These are phyloP conservation scores for Narthecium ossifragum DNA, from an alignment of 106 monocot species.

Conservation along the genomic window DNA sequence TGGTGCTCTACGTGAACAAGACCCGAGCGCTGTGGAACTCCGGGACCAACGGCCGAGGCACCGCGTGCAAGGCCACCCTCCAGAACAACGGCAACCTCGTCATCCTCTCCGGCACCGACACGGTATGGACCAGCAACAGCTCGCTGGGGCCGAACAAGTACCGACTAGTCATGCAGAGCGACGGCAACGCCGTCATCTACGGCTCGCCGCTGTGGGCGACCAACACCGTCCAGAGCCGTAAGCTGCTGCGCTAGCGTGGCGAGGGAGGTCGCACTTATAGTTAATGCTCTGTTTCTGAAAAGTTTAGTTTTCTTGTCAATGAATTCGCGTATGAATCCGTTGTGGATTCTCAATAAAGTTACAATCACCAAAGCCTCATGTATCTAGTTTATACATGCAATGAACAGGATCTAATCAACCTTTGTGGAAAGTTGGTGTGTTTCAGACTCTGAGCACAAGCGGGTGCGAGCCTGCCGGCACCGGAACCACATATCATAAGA, in stretches of 20 bases:
- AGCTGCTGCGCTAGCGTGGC: not conserved
- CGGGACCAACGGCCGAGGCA: conserved; percentile 12
- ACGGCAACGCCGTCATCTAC: conserved; percentile 28
- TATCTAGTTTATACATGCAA: too few relatives aligned
- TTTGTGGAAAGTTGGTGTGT: too few relatives aligned
- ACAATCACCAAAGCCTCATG: too few relatives aligned
- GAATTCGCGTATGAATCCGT: too few relatives aligned
- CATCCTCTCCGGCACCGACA: conserved; percentile 14
- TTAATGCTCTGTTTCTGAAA: too few relatives aligned
- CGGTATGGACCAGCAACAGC: conserved; percentile 14
- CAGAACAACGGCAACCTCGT: conserved; percentile 25
- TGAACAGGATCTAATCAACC: too few relatives aligned
- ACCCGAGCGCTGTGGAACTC: conserved; percentile 14
- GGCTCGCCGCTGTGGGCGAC: conserved; percentile 15
- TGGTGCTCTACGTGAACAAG: conserved; percentile 23
- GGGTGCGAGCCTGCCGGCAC: too few relatives aligned
- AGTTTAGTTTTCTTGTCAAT: too few relatives aligned
- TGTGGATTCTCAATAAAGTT: too few relatives aligned
- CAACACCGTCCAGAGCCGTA: conserved; percentile 16
- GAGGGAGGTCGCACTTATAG: not conserved
- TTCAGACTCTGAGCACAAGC: too few relatives aligned
- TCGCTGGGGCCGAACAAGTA: conserved; percentile 11
- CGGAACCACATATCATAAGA: too few relatives aligned
- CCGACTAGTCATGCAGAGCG: conserved; percentile 16
- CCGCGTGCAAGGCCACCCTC: conserved; percentile 14